Conservation (phyloP, 208 protist genomes). For the Trypanosoma lewisi region DNA sequence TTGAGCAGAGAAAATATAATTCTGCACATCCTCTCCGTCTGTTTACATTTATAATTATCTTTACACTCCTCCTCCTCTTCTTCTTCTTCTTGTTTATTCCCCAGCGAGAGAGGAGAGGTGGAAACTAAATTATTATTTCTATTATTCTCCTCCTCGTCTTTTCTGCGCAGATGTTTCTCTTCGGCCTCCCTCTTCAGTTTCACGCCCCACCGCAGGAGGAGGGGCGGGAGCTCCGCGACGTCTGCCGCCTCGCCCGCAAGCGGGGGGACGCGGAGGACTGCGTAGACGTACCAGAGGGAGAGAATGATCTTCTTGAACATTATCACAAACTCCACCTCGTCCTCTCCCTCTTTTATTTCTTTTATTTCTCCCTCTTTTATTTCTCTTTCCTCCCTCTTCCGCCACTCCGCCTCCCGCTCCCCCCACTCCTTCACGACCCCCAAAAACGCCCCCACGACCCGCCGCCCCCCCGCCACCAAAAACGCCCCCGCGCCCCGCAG, state of each 20-base stretch:
- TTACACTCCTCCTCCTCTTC: not conserved
- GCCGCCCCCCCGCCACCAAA: too few species aligned
- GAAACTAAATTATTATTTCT: too few species aligned
- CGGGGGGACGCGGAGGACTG: constrained; percentile 40
- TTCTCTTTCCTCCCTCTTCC: too few species aligned
- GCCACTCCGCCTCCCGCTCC: too few species aligned
- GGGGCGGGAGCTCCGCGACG: constrained; percentile 63
- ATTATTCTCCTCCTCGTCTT: too few species aligned
- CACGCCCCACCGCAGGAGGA: constrained; percentile 30
- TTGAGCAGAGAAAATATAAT: constrained; percentile 42
- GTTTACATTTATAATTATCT: too few species aligned
- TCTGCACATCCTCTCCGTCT: constrained; percentile 7
- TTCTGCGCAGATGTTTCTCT: too few species aligned
- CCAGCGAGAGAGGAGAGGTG: constrained; percentile 40
- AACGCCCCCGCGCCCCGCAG: too few species aligned
- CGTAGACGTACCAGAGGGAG: constrained; percentile 58
- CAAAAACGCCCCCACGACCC: too few species aligned
- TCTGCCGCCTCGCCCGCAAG: constrained; percentile 57
- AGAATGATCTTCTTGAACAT: constrained; percentile 35
- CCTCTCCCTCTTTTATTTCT: too few species aligned
- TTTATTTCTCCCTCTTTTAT: too few species aligned
- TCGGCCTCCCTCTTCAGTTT: not conserved
- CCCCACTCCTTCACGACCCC: too few species aligned
- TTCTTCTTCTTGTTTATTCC: not conserved
- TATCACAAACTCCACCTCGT: constrained; percentile 13